Base-by-base conservation (phyloP, 176 grass and related monocot species). In the Avena insularis region DNA sequence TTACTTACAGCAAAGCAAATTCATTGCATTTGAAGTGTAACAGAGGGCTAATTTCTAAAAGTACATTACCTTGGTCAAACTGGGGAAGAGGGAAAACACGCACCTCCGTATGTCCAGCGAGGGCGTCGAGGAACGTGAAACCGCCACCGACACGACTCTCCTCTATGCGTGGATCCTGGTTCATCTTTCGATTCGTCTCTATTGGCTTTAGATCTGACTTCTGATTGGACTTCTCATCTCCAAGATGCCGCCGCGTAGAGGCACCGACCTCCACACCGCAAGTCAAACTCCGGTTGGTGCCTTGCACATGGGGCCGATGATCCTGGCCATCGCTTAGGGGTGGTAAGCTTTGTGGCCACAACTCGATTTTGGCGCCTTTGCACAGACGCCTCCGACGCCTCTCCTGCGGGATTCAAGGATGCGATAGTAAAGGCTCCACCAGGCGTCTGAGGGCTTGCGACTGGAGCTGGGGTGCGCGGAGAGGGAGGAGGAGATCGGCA, bases 81-180 rank as follows among this genome's bases (percentile, higher is more conserved):
- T 46, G 53, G 12, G 38, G 12, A 8, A 23, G 20, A 31, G 62
- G 62, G 5, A 55, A 61, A 35, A 35, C 4, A 33, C 64, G 31
- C 65, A 90, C 84, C 89, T 83, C 84, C 5, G 74, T 83, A 47
- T 90, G 89, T 47, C 89, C 80, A 79, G 63, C 73, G 17, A 90
- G 84, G 77, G 48, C 16, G 36, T 36, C 67, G 25, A 50, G 83
- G 70, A 85, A 89, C 49, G 33, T 19, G 69, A 89, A 89, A 11
- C 69, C 69, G 58, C 77, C 57, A 21, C 12, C 16, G 31, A 57
- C 79, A 31, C 45, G 1, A 47, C 21, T 67, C 21, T 77, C 71
- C 21, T 76, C 17, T 31, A 75, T 2, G 49, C 23, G 12, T 19
- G 48, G 12, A 36, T 12, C 55, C 40, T 38, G 36, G 43, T 84